Evolutionary conservation across 164 flowering plant species (phyloP), one percentile per base, ranked within the genome.

Genomic region (Berberis vulgaris): DNA sequence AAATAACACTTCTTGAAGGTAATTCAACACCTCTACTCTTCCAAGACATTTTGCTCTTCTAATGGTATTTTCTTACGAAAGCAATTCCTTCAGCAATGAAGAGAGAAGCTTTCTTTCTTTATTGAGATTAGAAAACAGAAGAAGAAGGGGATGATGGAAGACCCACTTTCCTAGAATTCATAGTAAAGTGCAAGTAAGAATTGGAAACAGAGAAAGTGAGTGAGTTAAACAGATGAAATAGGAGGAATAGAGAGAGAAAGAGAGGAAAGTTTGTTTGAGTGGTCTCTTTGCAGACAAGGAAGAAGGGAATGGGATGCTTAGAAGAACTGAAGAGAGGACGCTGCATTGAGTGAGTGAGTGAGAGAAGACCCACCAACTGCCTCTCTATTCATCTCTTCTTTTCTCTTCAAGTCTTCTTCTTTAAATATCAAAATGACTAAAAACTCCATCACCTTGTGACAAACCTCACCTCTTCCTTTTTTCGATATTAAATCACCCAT

Each of bases 11-110:
- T 54, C 72, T 85, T 3, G 76, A 65, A 68, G 65, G 40, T 1
- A 47, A 40, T 54, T 81, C 86, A 46, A 54, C 67, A 66, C 67
- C 79, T 78, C 81, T 85, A 66, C 70, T 78, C 78, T 86, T 86
- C 57, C 66, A 60, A 46, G 81, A 74, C 89, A 86, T 82, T 54
- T 63, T 62, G 8, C 55, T 65, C 65, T 49, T 54, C 47, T 50
- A 26, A 26, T 47, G 38, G 10, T 45, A 11, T 58, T 43, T 38
- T 59, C 41, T 9, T 45, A 53, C 52, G 26, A 41, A 12, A 13
- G 11, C 6, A 12, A 7, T 43, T 5, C 43, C n/a, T 0, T 6
- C 8, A 52, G 13, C 13, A 0, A 41, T 4, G 43, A 11, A 43
- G 26, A 58, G 46, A 58, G 61, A 58, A 58, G 4, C 26, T 10